Conservation (phyloP, 768 basidiomycete species). For the Suillus ampliporus region DNA sequence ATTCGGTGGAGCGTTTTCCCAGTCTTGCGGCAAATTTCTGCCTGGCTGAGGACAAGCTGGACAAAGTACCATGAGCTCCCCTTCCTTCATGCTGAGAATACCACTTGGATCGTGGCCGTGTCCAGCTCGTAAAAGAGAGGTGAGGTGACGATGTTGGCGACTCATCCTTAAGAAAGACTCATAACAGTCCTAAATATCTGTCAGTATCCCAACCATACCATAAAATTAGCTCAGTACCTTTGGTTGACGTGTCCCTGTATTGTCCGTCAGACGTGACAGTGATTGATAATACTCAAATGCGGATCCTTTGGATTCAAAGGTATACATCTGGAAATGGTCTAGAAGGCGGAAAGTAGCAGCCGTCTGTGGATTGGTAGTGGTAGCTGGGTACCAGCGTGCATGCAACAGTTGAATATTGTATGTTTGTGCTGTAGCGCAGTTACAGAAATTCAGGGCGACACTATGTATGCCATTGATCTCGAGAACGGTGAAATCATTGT, state of each 20-base stretch:
- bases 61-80: neutral
- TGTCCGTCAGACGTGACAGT: constrained; percentile 30
- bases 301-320: constrained; percentile 34
- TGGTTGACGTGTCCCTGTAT: constrained; percentile 23
- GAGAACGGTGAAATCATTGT: neutral
- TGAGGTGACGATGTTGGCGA: neutral
- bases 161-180: neutral
- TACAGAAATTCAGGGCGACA: constrained; percentile 20
- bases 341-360: constrained; percentile 34
- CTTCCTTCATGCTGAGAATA: neutral
- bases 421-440: constrained; percentile 11
- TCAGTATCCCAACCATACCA: neutral
- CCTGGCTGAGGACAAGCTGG: neutral
- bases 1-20: neutral
- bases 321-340: constrained; percentile 30
- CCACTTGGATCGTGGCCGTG: neutral
- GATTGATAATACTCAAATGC: constrained; percentile 28
- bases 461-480: constrained; percentile 26
- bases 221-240: constrained; percentile 1
- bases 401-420: constrained; percentile 16
- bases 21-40: neutral
- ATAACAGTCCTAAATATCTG: neutral
- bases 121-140: neutral
- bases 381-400: constrained; percentile 17
- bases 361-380: constrained; percentile 26